These are phyloP conservation scores for apple (Malus domestica) DNA, from an alignment of 306 rosid genomes.

Conservation along the genomic window ASM211411v1 NC_041805.1:32178501-32179000, in stretches of 20 bases:
- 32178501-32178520: too few species aligned
- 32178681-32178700: too few species aligned
- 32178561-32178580: too few species aligned
- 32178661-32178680: too few species aligned
- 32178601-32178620: rapidly evolving
- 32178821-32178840: not conserved
- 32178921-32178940: not conserved
- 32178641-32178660: too few species aligned
- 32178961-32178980: not conserved
- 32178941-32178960: not conserved
- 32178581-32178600: too few species aligned
- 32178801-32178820: not conserved
- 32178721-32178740: too few species aligned
- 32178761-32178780: not conserved
- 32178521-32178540: too few species aligned
- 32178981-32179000: not conserved
- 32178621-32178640: too few species aligned
- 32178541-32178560: too few species aligned
- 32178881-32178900: not conserved
- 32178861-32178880: not conserved
- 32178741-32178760: not conserved
- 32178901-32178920: not conserved
- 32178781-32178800: not conserved
- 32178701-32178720: too few species aligned
- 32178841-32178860: not conserved